phyloP scores from a whole-genome alignment of 1,284 basidiomycete species.

The Ustilago loliicola region DNA sequence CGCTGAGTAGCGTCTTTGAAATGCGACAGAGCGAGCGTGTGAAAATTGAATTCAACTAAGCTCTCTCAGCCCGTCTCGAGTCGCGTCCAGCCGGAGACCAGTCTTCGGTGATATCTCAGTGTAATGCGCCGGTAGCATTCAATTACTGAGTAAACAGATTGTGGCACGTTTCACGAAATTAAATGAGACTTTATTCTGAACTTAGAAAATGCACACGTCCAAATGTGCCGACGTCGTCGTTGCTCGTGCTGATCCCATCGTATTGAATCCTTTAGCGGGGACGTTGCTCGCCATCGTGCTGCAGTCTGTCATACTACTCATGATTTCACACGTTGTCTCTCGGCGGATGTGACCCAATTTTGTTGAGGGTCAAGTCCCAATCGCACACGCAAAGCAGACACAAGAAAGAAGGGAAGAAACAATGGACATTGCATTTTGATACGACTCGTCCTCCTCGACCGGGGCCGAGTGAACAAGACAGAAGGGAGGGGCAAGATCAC shows the following conservation, averaged over 20 bases:
- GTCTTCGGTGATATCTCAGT: neutral
- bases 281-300: no score
- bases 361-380: neutral
- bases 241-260: no score
- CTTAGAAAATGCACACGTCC: neutral
- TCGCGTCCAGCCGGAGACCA: neutral
- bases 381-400: neutral
- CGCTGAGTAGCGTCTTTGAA: neutral
- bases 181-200: neutral
- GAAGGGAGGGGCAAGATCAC: neutral
- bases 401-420: neutral
- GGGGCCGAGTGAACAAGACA: neutral
- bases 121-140: neutral
- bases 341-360: no score
- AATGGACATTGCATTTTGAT: conserved; percentile 8
- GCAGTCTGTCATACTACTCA: no score
- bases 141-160: neutral
- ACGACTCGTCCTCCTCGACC: neutral
- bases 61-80: neutral
- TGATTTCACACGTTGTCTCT: no score
- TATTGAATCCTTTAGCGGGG: no score
- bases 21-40: neutral
- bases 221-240: neutral
- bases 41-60: neutral
- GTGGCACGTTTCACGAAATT: neutral